Evolutionary conservation across 1,284 basidiomycete species (phyloP), one percentile per base, ranked within the genome.

Genomic region (Cutaneotrichosporon spelunceum): DNA sequence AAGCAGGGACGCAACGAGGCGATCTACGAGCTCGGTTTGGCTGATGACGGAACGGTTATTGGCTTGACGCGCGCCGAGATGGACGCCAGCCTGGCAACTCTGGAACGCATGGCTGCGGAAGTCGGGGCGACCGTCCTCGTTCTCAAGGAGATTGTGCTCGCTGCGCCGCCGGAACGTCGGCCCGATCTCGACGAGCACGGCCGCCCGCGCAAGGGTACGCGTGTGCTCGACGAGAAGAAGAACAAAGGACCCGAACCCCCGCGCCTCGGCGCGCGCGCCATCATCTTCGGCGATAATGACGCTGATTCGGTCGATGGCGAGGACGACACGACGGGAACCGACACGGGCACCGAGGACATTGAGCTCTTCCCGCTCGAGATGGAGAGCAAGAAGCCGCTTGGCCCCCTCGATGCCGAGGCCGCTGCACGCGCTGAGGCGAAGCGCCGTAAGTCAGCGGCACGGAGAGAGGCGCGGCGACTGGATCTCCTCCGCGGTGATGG

Each of bases 1-100:
- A 86, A 93, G 55, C 90, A 95, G 77, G 93, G 93, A 16, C 87
- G 89, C 4, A 93, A 93, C 5, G 88, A 91, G 72, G 92, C 93
- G 0, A 90, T 92, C 74, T 96, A 96, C 70, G 93, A 95, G 75
- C 85, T 96, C 19, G 93, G 93, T 16, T 88, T 96, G 0, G 75
- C 80, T 6, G 93, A 96, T 74, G 88, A 88, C 4, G 93, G 93
- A 1, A 85, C 87, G 3, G 86, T 96, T 19, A 84, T 95, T 48
- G 93, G 93, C 0, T 83, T 96, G 7, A 82, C 85, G 0, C 82
- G 87, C 27, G 76, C 79, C 1, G 89, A 94, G 75, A 86, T 96
- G 70, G 88, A 90, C 63, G 83, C 84, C 65, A 89, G 87, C 2
- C 79, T 96, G 44, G 85, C 87, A 68, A 94, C 92, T 0, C 84